A percentile compares a stretch with the other conserved stretches of the same genome.
Conservation (phyloP, 2,329 filamentous ascomycete species). For the Simplicillium aogashimaense region DNA sequence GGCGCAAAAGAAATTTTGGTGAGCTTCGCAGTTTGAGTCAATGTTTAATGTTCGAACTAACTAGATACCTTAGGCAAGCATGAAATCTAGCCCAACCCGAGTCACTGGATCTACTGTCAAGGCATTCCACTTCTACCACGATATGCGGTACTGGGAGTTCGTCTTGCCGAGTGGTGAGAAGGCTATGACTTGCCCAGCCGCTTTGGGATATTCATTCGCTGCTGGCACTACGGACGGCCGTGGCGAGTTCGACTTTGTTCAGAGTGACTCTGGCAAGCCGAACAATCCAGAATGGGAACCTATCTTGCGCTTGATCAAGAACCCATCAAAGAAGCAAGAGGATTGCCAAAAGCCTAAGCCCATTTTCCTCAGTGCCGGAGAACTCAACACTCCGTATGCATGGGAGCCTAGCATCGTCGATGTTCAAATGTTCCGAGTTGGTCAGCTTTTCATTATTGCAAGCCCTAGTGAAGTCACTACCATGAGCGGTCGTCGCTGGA, state of each 20-base stretch:
- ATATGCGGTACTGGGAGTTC: conserved; percentile 71
- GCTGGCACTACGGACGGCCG: conserved; percentile 88
- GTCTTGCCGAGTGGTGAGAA: conserved; percentile 59
- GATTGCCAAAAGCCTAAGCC: conserved; percentile 74
- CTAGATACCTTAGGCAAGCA: conserved; percentile 34
- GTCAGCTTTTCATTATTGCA: conserved; percentile 74
- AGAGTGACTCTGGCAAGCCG: conserved; percentile 66
- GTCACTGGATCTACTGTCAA: conserved; percentile 59
- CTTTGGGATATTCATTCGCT: conserved; percentile 84
- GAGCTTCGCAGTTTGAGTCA: conserved; percentile 8
- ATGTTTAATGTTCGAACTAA: conserved; percentile 19
- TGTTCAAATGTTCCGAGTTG: conserved; percentile 74
- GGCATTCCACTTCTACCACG: conserved; percentile 75
- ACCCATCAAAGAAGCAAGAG: conserved; percentile 58
- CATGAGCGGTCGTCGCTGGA: conserved; percentile 87
- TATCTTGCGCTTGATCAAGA: conserved; percentile 62
- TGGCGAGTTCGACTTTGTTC: conserved; percentile 85
- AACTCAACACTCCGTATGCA: conserved; percentile 64
- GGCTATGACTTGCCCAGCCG: conserved; percentile 72
- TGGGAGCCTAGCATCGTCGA: conserved; percentile 92
- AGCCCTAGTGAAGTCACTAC: conserved; percentile 83
- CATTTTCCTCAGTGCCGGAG: conserved; percentile 79
- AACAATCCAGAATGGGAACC: conserved; percentile 70
- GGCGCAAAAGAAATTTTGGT: conserved; percentile 33
- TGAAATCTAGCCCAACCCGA: conserved; percentile 34